These are phyloP conservation scores for Suhomyces maxii DNA, from an alignment of 1,139 yeast genomes.

Conservation along the genomic window DNA sequence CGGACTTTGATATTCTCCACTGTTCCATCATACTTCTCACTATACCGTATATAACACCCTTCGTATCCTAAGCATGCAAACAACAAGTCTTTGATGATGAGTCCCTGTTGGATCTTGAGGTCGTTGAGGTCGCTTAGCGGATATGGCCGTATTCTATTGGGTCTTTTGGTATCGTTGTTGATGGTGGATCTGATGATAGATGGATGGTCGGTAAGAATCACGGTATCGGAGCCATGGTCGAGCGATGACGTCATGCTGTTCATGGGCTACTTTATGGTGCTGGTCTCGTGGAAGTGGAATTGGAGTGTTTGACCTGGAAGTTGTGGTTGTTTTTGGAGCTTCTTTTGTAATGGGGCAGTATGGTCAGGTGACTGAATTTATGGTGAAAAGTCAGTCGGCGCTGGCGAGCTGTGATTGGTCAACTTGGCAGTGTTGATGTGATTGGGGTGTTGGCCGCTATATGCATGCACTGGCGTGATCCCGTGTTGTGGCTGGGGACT, in stretches of 20 bases:
- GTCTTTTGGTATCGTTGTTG: slow-evolving; percentile 12
- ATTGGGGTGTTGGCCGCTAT: no score
- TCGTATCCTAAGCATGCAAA: slow-evolving; percentile 74
- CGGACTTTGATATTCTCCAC: slow-evolving; percentile 36
- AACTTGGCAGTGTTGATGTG: no score
- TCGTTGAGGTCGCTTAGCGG: slow-evolving; percentile 46
- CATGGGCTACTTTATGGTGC: slow-evolving; percentile 1
- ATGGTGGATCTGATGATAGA: slow-evolving; percentile 22
- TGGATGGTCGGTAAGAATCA: slow-evolving; percentile 19
- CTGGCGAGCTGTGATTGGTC: no score
- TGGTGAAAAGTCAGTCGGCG: no score
- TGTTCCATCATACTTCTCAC: slow-evolving; percentile 56
- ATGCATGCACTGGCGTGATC: not conserved
- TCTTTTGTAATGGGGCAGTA: no score
- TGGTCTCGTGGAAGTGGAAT: no score
- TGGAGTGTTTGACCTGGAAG: no score
- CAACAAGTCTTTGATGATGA: slow-evolving; percentile 68
- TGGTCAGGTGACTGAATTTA: no score
- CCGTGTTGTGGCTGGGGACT: not conserved
- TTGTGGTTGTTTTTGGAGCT: no score
- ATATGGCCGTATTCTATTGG: slow-evolving; percentile 32
- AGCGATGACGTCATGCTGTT: slow-evolving; percentile 8
- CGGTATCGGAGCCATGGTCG: slow-evolving; percentile 15
- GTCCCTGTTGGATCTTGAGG: slow-evolving; percentile 64
- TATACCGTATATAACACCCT: slow-evolving; percentile 73